Evolutionary conservation across 176 grass and related monocot species (phyloP).

Genomic region (Aegilops tauschii): DNA sequence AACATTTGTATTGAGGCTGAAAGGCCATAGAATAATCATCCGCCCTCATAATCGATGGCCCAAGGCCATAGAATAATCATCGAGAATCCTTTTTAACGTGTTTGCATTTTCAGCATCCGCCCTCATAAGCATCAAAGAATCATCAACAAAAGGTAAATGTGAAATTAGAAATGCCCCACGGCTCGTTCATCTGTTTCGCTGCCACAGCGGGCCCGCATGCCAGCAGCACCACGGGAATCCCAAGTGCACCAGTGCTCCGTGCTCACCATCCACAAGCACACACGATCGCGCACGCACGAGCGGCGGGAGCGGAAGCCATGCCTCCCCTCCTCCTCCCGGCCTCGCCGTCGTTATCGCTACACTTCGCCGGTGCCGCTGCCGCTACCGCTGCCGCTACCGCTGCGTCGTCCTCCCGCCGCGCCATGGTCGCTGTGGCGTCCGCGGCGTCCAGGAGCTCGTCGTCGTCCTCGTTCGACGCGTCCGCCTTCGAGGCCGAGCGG

Average conservation of each 20-base stretch:
- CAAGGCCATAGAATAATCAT: too few relatives aligned
- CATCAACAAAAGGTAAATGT: too few relatives aligned
- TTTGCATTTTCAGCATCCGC: too few relatives aligned
- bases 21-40: too few relatives aligned
- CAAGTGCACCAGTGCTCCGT: neutral
- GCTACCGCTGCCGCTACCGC: neutral
- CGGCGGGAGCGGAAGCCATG: slow-evolving; percentile 14
- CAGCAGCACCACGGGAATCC: neutral
- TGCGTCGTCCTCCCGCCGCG: slow-evolving; percentile 7
- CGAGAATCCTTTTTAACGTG: too few relatives aligned
- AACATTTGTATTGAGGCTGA: too few relatives aligned
- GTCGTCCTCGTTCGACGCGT: slow-evolving; percentile 56
- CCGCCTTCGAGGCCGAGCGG: slow-evolving; percentile 68
- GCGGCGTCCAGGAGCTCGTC: slow-evolving; percentile 12
- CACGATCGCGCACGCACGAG: neutral
- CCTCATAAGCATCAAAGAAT: too few relatives aligned
- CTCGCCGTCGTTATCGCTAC: slow-evolving; percentile 15
- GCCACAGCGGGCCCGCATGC: neutral
- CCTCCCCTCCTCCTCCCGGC: slow-evolving; percentile 1
- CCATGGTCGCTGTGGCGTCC: neutral
- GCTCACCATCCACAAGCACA: neutral
- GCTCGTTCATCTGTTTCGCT: neutral
- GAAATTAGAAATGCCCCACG: too few relatives aligned
- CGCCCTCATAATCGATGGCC: too few relatives aligned
- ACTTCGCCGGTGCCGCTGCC: neutral